A percentile compares a stretch with the other conserved stretches of the same genome.
Conservation (phyloP, 345 rosid genomes). For the Melaleuca alternifolia region DNA sequence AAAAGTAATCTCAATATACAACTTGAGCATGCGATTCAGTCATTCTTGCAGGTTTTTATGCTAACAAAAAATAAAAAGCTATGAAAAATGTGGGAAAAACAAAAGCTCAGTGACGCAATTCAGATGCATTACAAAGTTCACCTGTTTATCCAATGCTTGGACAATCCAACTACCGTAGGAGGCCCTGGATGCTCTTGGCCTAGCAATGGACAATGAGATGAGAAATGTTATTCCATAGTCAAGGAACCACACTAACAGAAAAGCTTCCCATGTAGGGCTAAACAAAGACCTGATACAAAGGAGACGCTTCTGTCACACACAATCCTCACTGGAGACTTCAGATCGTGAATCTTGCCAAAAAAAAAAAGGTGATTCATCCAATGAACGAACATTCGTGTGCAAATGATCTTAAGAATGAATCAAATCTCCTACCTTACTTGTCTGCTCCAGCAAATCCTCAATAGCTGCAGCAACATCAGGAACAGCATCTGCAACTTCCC, state of each 20-base stretch:
- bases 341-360: slow-evolving; percentile 54
- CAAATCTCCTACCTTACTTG: slow-evolving; percentile 55
- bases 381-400: slow-evolving; percentile 3
- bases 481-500: slow-evolving; percentile 39
- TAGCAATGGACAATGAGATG: slow-evolving; percentile 26
- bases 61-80: neutral
- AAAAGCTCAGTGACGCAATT: neutral
- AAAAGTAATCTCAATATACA: neutral
- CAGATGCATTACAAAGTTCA: slow-evolving; percentile 2
- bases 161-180: slow-evolving; percentile 53
- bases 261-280: neutral
- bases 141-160: slow-evolving; percentile 71
- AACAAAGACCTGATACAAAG: slow-evolving; percentile 8
- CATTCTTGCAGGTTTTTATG: neutral
- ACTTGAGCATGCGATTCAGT: neutral
- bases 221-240: slow-evolving; percentile 34
- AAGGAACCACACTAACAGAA: slow-evolving; percentile 38
- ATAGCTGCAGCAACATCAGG: slow-evolving; percentile 91
- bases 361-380: slow-evolving; percentile 6
- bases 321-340: slow-evolving; percentile 46
- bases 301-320: slow-evolving; percentile 53
- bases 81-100: neutral
- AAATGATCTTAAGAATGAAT: slow-evolving; percentile 2
- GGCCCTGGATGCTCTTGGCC: slow-evolving; percentile 36
- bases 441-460: slow-evolving; percentile 88